A percentile compares a stretch with the other conserved stretches of the same genome.
These are phyloP conservation scores for Phaeosphaeriaceae sp. DNA, from an alignment of 2,329 filamentous ascomycete genomes.

Conservation along the genomic window DNA sequence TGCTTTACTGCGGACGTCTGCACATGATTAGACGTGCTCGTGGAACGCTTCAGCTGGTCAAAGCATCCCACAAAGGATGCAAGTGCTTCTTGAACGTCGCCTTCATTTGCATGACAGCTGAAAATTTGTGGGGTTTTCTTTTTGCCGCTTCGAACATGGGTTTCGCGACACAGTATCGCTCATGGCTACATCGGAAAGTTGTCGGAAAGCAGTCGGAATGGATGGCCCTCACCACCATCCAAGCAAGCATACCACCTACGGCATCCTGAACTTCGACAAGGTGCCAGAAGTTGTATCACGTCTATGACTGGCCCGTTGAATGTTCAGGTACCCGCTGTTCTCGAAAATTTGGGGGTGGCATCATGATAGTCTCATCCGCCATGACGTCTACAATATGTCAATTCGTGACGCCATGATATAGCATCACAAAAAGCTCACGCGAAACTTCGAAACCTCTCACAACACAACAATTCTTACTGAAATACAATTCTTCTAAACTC, in stretches of 20 bases:
- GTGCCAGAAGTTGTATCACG: too few relatives aligned
- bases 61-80: too few relatives aligned
- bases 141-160: too few relatives aligned
- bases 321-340: not conserved
- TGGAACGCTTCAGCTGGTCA: too few relatives aligned
- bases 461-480: not conserved
- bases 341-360: not conserved
- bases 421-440: not conserved
- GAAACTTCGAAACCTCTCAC: not conserved
- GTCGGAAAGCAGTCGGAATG: not conserved
- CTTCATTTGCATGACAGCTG: too few relatives aligned
- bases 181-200: not conserved
- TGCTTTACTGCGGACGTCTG: too few relatives aligned
- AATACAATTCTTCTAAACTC: not conserved
- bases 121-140: too few relatives aligned
- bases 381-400: conserved; percentile 26
- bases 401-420: conserved; percentile 18
- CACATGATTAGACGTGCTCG: too few relatives aligned
- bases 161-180: too few relatives aligned
- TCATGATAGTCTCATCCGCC: conserved; percentile 4
- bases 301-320: too few relatives aligned
- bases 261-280: too few relatives aligned
- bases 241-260: not conserved
- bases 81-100: too few relatives aligned
- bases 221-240: not conserved